Evolutionary conservation across 2,329 filamentous ascomycete genomes (phyloP).

Genomic region (Apiospora malaysiana): DNA sequence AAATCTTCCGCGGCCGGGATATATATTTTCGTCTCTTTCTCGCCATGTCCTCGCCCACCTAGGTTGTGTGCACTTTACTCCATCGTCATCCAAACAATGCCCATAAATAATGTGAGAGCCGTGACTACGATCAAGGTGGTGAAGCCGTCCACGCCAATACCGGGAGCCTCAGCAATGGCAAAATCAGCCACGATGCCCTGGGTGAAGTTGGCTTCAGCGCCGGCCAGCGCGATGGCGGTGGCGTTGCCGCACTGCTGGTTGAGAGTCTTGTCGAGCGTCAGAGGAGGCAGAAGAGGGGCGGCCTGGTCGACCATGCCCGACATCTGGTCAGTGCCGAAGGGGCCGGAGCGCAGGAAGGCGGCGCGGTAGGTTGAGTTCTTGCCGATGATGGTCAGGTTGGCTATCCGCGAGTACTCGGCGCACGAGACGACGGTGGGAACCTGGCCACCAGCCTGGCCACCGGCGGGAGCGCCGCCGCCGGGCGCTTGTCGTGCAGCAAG

Average conservation of each 20-base stretch:
- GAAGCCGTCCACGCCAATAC: constrained; percentile 25
- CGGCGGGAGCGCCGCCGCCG: not conserved
- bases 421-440: constrained; percentile 20
- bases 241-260: constrained; percentile 53
- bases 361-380: constrained; percentile 51
- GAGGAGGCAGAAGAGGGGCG: constrained; percentile 41
- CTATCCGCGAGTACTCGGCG: constrained; percentile 32
- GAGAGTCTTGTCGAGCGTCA: constrained; percentile 47
- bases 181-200: constrained; percentile 46
- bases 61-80: not conserved
- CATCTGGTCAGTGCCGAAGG: constrained; percentile 46
- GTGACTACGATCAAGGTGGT: constrained; percentile 1
- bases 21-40: not conserved
- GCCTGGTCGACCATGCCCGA: constrained; percentile 49
- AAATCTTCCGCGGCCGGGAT: not conserved
- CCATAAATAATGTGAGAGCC: constrained; percentile 4
- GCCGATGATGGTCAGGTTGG: constrained; percentile 54
- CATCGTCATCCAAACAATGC: not conserved
- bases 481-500: constrained; percentile 13
- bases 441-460: not conserved
- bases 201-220: constrained; percentile 52
- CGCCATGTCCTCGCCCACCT: not conserved
- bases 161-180: constrained; percentile 38
- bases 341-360: constrained; percentile 50
- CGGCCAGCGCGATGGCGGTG: constrained; percentile 48